phyloP scores from a whole-genome alignment of 73 alveolate species.

The Paraurostyla sp. region DNA sequence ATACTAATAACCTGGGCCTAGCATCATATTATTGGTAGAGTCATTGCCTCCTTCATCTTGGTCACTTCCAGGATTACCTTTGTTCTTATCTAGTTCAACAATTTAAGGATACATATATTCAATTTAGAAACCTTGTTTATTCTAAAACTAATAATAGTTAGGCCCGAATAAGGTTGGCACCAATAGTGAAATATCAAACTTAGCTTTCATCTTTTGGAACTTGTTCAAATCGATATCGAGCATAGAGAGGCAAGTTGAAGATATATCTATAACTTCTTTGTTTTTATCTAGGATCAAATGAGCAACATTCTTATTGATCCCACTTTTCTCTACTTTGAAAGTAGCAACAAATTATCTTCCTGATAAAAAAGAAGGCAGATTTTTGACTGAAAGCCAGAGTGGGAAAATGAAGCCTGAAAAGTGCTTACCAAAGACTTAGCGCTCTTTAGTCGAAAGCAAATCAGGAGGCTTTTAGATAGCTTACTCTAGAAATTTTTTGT shows the following conservation, averaged over 20 bases:
- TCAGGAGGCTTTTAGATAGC: constrained; percentile 64
- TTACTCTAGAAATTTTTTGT: constrained; percentile 34
- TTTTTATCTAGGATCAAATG: constrained; percentile 48
- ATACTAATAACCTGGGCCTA: background rate
- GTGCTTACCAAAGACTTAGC: constrained; percentile 65
- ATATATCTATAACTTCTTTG: constrained; percentile 43
- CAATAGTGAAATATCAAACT: constrained; percentile 32
- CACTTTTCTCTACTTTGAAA: constrained; percentile 58
- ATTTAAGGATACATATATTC: constrained; percentile 43
- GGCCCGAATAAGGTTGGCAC: constrained; percentile 61
- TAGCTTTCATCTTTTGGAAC: constrained; percentile 40
- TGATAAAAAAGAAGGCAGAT: constrained; percentile 44
- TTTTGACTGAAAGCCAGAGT: constrained; percentile 53
- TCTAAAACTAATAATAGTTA: constrained; percentile 49
- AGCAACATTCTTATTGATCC: constrained; percentile 49
- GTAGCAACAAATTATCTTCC: constrained; percentile 67
- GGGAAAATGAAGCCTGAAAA: constrained; percentile 63
- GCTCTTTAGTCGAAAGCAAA: constrained; percentile 51
- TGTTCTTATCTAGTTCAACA: constrained; percentile 46
- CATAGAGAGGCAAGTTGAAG: constrained; percentile 41
- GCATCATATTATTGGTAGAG: too few relatives aligned
- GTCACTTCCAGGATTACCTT: background rate
- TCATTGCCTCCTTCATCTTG: constrained; percentile 1
- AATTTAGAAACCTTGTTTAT: constrained; percentile 27
- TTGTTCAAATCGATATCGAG: constrained; percentile 37